phyloP scores from a whole-genome alignment of 257 asterid genomes.

The Jaltomata sinuosa region DNA sequence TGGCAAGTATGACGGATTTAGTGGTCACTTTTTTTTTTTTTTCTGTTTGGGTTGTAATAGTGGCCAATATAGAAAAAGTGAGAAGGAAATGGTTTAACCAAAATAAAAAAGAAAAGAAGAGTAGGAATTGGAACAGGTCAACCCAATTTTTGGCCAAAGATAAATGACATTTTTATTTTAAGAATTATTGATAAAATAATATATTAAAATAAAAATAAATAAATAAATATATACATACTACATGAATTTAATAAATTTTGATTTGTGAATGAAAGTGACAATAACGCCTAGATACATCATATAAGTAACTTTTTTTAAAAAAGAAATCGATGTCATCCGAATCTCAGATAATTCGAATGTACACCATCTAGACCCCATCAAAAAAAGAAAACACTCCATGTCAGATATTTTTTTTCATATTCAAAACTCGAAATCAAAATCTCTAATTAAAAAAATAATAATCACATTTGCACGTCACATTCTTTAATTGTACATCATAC shows the following conservation, averaged over 20 bases:
- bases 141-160: background rate
- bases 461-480: no score
- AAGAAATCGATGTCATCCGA: no score
- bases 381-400: no score
- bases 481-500: no score
- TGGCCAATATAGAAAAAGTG: background rate
- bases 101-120: background rate
- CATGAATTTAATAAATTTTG: background rate
- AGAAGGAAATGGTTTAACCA: background rate
- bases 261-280: background rate
- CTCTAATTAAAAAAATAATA: no score
- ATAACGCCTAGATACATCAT: background rate
- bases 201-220: background rate
- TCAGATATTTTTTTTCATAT: no score
- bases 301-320: no score
- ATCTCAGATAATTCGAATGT: no score
- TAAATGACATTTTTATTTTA: background rate
- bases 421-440: no score
- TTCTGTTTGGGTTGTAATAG: background rate
- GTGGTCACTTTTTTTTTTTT: background rate
- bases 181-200: background rate
- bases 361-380: no score
- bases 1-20: background rate
- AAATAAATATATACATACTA: no score
- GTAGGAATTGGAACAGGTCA: background rate